A percentile compares a stretch with the other conserved stretches of the same genome.
Evolutionary conservation across 768 basidiomycete species (phyloP).

Genomic region (Macrolepiota dolichaula): DNA sequence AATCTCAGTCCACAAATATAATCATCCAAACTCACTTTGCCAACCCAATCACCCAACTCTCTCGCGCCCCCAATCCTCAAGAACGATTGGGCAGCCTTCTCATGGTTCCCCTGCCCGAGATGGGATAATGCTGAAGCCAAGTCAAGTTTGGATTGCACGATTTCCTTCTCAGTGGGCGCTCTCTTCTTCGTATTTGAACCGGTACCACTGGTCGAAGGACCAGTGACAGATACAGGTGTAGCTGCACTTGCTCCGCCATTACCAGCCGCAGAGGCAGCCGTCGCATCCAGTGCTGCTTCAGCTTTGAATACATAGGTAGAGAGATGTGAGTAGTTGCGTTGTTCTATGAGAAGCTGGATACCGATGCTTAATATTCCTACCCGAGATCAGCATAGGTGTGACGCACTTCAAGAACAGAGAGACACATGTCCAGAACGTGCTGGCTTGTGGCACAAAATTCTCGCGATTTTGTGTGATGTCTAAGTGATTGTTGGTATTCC

Average conservation of each 20-base stretch:
- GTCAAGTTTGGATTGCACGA: conserved; percentile 74
- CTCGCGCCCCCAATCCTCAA: conserved; percentile 62
- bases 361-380: not conserved
- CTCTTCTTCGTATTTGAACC: conserved; percentile 32
- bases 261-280: conserved; percentile 28
- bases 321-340: conserved; percentile 81
- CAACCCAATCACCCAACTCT: conserved; percentile 75
- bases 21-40: conserved; percentile 45
- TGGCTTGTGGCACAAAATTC: conserved; percentile 90
- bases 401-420: conserved; percentile 73
- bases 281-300: conserved; percentile 82
- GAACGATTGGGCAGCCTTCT: conserved; percentile 76
- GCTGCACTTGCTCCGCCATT: conserved; percentile 16
- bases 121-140: conserved; percentile 77
- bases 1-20: not conserved
- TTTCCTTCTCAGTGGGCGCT: conserved; percentile 57
- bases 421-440: conserved; percentile 92
- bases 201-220: conserved; percentile 17
- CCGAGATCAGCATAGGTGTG: not conserved
- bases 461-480: conserved; percentile 85
- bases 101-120: conserved; percentile 69
- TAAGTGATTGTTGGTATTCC: conserved; percentile 66
- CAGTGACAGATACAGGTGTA: conserved; percentile 14
- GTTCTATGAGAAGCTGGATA: conserved; percentile 75
- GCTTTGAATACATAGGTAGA: conserved; percentile 95